These are phyloP conservation scores for Trichophyton mentagrophytes DNA, from an alignment of 2,329 filamentous ascomycete species.

Conservation along the genomic window DNA sequence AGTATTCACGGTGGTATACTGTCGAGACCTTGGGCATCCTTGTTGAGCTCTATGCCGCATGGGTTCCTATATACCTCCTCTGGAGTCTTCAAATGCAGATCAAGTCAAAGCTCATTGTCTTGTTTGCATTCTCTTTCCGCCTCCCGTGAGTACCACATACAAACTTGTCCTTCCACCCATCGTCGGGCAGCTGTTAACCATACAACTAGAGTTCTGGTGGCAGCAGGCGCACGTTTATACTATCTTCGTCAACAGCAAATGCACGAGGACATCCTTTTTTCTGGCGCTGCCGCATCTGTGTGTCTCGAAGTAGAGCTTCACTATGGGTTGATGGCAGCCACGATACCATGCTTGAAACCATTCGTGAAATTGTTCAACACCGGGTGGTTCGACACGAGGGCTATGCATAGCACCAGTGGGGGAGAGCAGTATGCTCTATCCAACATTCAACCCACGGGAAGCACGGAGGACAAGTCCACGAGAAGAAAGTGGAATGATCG, in stretches of 20 bases:
- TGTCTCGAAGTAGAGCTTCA: conserved; percentile 12
- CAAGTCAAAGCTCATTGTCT: conserved; percentile 11
- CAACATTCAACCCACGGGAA: conserved; percentile 4
- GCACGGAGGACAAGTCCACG: neutral
- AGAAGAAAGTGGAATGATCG: neutral
- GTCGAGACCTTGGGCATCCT: conserved; percentile 11
- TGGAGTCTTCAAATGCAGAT: conserved; percentile 12
- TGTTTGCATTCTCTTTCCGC: conserved; percentile 14
- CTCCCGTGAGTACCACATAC: conserved; percentile 11
- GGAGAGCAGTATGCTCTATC: conserved; percentile 10
- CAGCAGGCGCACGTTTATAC: conserved; percentile 8
- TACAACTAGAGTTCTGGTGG: conserved; percentile 9
- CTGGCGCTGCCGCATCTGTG: conserved; percentile 10
- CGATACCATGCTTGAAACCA: conserved; percentile 13
- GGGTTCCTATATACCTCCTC: conserved; percentile 12
- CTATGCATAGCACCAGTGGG: conserved; percentile 1
- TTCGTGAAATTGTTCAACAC: conserved; percentile 15
- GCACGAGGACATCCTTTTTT: conserved; percentile 10
- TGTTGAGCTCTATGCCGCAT: conserved; percentile 9
- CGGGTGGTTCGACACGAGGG: conserved; percentile 10
- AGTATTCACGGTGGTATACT: conserved; percentile 12
- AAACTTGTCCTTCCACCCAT: neutral
- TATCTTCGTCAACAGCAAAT: conserved; percentile 8
- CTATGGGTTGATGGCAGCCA: conserved; percentile 13
- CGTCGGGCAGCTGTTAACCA: neutral